Conservation (phyloP, 2,329 filamentous ascomycete species). For the Microdochium trichocladiopsis region DNA sequence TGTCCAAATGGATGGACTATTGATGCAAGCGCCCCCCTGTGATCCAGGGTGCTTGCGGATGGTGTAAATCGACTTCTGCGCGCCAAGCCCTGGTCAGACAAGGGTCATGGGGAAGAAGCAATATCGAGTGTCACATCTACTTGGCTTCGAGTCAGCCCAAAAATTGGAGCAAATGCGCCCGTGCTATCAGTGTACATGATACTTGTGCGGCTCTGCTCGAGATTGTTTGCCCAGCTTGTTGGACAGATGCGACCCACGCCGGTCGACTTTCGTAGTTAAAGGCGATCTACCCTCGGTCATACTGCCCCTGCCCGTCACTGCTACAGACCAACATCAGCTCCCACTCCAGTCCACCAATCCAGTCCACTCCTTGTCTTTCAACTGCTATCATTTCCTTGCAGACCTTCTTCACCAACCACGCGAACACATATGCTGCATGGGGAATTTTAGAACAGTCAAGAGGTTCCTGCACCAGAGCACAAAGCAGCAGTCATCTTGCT, state of each 20-base stretch:
- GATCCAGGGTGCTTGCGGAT: background rate
- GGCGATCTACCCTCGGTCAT: background rate
- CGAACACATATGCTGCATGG: too few relatives aligned
- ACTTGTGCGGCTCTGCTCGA: background rate
- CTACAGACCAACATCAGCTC: background rate
- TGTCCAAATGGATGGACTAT: background rate
- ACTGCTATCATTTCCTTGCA: too few relatives aligned
- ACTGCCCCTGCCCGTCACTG: background rate
- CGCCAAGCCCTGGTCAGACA: background rate
- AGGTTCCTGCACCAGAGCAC: too few relatives aligned
- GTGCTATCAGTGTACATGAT: background rate
- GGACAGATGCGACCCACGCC: background rate
- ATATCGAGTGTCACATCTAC: background rate
- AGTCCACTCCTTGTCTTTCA: background rate
- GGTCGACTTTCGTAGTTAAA: background rate
- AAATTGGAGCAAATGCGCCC: background rate
- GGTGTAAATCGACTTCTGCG: background rate
- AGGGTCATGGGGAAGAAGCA: background rate
- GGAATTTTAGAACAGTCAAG: too few relatives aligned
- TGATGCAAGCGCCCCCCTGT: background rate
- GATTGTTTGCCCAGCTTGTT: background rate
- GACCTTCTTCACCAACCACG: too few relatives aligned
- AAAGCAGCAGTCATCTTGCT: too few relatives aligned
- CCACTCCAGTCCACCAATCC: too few relatives aligned
- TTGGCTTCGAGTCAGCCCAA: background rate